These are phyloP conservation scores for Cyberlindnera meyerae DNA, from an alignment of 805 yeast species.

Conservation along the genomic window DNA sequence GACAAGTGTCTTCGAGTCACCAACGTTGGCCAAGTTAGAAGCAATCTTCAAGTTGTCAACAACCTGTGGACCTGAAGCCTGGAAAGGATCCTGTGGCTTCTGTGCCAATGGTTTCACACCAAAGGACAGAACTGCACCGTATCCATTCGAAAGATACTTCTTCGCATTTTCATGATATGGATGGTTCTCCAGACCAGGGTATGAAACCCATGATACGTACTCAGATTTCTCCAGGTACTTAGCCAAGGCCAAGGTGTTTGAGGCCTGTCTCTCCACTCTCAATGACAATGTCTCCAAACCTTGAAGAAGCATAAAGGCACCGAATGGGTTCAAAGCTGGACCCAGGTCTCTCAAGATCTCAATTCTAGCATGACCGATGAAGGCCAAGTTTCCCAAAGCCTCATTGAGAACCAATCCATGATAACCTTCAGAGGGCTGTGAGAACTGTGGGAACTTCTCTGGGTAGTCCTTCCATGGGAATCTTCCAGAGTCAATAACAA, in stretches of 20 bases:
- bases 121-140: slow-evolving; percentile 84
- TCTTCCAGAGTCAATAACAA: slow-evolving; percentile 82
- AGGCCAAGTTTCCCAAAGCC: slow-evolving; percentile 76
- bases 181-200: slow-evolving; percentile 80
- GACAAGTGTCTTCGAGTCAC: slow-evolving; percentile 92
- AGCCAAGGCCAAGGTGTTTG: slow-evolving; percentile 79
- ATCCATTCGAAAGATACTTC: slow-evolving; percentile 75
- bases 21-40: slow-evolving; percentile 92
- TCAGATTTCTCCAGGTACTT: slow-evolving; percentile 65
- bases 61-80: slow-evolving; percentile 74
- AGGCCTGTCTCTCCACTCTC: slow-evolving; percentile 88
- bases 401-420: slow-evolving; percentile 84
- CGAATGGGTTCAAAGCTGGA: slow-evolving; percentile 84
- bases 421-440: slow-evolving; percentile 88
- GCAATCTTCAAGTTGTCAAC: slow-evolving; percentile 83
- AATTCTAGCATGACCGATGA: slow-evolving; percentile 71
- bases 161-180: slow-evolving; percentile 77
- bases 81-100: slow-evolving; percentile 53
- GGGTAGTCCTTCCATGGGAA: slow-evolving; percentile 89
- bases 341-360: slow-evolving; percentile 91
- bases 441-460: slow-evolving; percentile 85
- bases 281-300: slow-evolving; percentile 93
- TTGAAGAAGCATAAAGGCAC: slow-evolving; percentile 77
- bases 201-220: slow-evolving; percentile 84
- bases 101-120: slow-evolving; percentile 71